These are phyloP conservation scores for Chrysophaeum taylorii DNA, from an alignment of 352 stramenopile genomes.

Conservation along the genomic window DNA sequence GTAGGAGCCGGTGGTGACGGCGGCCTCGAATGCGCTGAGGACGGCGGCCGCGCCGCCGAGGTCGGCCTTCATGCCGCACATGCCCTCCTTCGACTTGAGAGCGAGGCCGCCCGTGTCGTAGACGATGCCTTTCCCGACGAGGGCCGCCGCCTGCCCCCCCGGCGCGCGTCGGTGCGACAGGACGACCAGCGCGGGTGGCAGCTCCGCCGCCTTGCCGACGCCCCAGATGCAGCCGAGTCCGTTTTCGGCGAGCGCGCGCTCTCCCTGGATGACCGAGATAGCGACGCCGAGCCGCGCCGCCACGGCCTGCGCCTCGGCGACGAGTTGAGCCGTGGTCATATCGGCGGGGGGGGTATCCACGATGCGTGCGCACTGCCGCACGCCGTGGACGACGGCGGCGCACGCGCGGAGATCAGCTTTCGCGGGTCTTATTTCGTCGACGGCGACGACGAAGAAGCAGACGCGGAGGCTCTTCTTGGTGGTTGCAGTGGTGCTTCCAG, in stretches of 20 bases:
- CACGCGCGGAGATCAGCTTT: constrained; percentile 27
- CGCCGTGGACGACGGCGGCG: constrained; percentile 56
- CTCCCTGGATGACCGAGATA: constrained; percentile 73
- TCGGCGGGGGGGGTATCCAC: constrained; percentile 76
- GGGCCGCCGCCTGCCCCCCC: constrained; percentile 32
- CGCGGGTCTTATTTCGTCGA: constrained; percentile 24
- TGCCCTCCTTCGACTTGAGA: constrained; percentile 67
- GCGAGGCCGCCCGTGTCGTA: constrained; percentile 89
- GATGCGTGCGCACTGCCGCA: constrained; percentile 67
- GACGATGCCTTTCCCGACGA: constrained; percentile 89
- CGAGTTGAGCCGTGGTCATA: constrained; percentile 71
- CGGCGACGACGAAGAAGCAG: constrained; percentile 35
- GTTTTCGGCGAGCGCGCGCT: constrained; percentile 67
- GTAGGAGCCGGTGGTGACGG: constrained; percentile 40
- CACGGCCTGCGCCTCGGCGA: constrained; percentile 56
- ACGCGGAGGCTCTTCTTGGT: constrained; percentile 27
- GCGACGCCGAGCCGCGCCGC: constrained; percentile 35
- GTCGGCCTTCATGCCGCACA: constrained; percentile 84
- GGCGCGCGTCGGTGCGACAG: constrained; percentile 55
- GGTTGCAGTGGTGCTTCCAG: neutral
- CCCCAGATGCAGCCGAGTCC: constrained; percentile 81
- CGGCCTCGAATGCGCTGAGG: constrained; percentile 68
- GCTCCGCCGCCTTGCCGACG: constrained; percentile 71
- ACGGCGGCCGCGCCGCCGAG: constrained; percentile 76
- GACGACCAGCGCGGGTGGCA: constrained; percentile 75